These are phyloP conservation scores for Aspergillus felis DNA, from an alignment of 2,329 filamentous ascomycete genomes.

Conservation along the genomic window DNA sequence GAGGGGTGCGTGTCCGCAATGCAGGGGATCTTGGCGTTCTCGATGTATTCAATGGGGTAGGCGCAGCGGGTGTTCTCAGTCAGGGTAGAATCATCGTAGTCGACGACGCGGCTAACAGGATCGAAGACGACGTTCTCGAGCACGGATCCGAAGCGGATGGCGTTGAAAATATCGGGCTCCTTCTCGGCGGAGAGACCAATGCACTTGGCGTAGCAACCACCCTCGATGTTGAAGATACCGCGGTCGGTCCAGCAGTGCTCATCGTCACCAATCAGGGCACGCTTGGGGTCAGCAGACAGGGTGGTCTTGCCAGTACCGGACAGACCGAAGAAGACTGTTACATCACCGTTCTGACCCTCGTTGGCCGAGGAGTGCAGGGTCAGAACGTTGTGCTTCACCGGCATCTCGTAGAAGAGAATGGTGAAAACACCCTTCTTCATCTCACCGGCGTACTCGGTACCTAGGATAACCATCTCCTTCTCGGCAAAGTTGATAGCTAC, in stretches of 20 bases:
- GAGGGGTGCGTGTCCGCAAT: conserved; percentile 79
- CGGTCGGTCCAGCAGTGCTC: conserved; percentile 99
- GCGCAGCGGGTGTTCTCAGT: conserved; percentile 98
- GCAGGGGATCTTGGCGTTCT: conserved; percentile 98
- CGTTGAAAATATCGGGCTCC: conserved; percentile 95
- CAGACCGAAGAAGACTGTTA: conserved; percentile 98
- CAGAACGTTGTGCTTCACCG: conserved; percentile 97
- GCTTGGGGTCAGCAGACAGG: conserved; percentile 93
- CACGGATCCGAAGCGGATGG: conserved; percentile 94
- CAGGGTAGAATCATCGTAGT: conserved; percentile 92
- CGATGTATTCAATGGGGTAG: conserved; percentile 98
- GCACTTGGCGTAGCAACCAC: conserved; percentile 98
- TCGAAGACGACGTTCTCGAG: conserved; percentile 99
- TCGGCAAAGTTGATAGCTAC: conserved; percentile 98
- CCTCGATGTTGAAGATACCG: conserved; percentile 99
- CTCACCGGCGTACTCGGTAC: conserved; percentile 96
- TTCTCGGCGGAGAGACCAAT: conserved; percentile 97
- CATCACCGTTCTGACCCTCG: conserved; percentile 89
- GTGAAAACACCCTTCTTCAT: conserved; percentile 99
- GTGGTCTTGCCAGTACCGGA: conserved; percentile 99
- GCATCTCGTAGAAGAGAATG: conserved; percentile 99
- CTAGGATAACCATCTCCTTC: conserved; percentile 99
- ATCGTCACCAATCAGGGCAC: conserved; percentile 93
- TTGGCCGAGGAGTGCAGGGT: conserved; percentile 98
- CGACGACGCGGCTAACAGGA: conserved; percentile 79